Evolutionary conservation across 106 monocot species (phyloP), one percentile per base, ranked within the genome.

Genomic region (Dendrobium nobile): DNA sequence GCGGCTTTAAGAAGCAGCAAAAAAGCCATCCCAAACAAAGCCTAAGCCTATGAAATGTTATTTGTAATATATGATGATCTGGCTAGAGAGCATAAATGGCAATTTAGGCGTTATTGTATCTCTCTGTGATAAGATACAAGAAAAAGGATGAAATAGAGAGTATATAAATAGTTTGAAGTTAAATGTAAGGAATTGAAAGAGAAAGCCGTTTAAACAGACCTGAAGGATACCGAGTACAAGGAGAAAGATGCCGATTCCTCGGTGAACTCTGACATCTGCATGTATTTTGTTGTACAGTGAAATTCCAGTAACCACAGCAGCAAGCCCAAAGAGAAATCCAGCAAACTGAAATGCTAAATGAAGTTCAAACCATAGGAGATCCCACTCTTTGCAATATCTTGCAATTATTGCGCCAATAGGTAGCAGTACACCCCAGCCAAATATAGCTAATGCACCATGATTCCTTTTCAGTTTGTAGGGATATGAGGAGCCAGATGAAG

Each of bases 391-490:
- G 82, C 80, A 88, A 75, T 94, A 88, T 90, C 91, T 86, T 64
- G 91, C 86, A 31, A 88, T 80, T 22, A 91, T 86, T 7, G 78
- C 88, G 0, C 94, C 94, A 13, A 94, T 73, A 7, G 94, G 94
- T 22, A 91, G 82, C 41, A 94, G 82, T 22, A 94, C 78, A 44
- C 94, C 94, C 94, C 94, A 94, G 54, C 91, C 88, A 83, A 94
- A 77, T 75, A 94, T 88, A 26, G 76, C 81, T 33, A 94, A 56
- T 73, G 79, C 82, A 41, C 94, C 94, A 82, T 94, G 94, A 5
- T 47, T 87, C 78, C 85, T 91, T 83, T 91, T 94, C 77, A 94
- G 81, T 61, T 91, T 37, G 80, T 88, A 84, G 28, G 87, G 89
- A 47, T 88, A 86, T 2, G 85, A 82, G 42, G 87, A 89, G 56